A percentile compares a stretch with the other conserved stretches of the same genome.
Evolutionary conservation across 2,329 filamentous ascomycete species (phyloP).

Genomic region (Stagonosporopsis chrysanthemi): DNA sequence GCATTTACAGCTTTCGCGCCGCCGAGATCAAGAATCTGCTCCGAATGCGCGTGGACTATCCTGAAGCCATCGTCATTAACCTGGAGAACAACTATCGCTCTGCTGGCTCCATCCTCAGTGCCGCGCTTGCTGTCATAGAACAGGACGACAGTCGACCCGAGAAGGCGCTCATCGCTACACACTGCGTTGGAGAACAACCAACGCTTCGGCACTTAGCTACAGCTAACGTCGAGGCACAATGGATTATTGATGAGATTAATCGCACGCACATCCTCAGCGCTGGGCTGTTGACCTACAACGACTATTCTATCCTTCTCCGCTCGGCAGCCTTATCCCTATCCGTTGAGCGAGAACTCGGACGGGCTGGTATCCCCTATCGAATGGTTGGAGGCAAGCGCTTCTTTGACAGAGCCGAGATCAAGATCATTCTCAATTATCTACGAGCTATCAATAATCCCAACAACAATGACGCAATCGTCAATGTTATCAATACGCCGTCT

Average conservation of each 20-base stretch:
- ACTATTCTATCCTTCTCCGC: constrained; percentile 87
- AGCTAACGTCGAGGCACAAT: constrained; percentile 77
- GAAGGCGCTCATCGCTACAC: constrained; percentile 81
- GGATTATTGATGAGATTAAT: constrained; percentile 86
- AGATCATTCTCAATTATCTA: constrained; percentile 85
- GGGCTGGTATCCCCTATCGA: constrained; percentile 81
- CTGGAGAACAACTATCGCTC: constrained; percentile 96
- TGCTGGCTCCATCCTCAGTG: constrained; percentile 80
- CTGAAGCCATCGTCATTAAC: constrained; percentile 79
- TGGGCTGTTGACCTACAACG: constrained; percentile 73
- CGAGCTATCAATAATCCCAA: constrained; percentile 83
- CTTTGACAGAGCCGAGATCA: constrained; percentile 90
- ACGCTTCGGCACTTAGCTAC: constrained; percentile 78
- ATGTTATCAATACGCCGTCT: constrained; percentile 84
- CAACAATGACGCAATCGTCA: constrained; percentile 84
- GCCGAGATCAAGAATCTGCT: constrained; percentile 90
- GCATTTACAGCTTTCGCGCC: constrained; percentile 94
- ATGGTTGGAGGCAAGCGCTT: constrained; percentile 94
- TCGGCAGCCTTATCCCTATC: constrained; percentile 82
- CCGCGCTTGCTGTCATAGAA: constrained; percentile 86
- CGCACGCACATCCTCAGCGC: constrained; percentile 75
- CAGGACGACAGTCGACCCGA: constrained; percentile 83
- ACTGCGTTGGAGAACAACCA: constrained; percentile 78
- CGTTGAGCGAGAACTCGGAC: constrained; percentile 84
- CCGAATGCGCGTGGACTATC: constrained; percentile 78